Evolutionary conservation across 169 alveolate species (phyloP).

Genomic region (Eimeria necatrix): DNA sequence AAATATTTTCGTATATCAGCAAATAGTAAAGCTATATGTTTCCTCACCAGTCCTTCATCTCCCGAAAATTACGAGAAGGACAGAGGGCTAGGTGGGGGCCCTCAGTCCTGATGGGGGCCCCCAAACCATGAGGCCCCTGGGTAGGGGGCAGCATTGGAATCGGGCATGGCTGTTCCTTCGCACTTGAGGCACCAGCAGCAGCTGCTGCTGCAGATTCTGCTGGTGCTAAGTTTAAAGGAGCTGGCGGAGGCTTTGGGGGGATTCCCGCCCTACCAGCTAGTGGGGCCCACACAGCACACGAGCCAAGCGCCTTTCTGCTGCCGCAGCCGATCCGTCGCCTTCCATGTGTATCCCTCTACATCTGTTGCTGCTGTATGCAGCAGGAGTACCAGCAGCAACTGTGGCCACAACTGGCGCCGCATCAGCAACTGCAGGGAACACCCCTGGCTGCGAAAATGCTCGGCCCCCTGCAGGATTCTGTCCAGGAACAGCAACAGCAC

Average conservation of each 20-base stretch:
- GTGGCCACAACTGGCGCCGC: conserved; percentile 28
- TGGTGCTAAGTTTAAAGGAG: neutral
- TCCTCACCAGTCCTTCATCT: too few species aligned
- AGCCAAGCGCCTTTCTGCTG: neutral
- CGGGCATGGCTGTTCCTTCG: neutral
- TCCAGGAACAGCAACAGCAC: conserved; percentile 14
- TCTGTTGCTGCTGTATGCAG: neutral
- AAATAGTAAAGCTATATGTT: neutral
- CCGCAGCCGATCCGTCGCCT: neutral
- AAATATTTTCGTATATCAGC: neutral
- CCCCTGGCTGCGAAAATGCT: neutral
- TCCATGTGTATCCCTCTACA: neutral
- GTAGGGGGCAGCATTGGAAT: neutral
- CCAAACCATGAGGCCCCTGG: conserved; percentile 24
- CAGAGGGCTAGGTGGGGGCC: neutral
- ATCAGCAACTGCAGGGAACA: neutral
- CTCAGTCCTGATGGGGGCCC: conserved; percentile 62
- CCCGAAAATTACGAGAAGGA: neutral
- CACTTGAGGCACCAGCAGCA: neutral
- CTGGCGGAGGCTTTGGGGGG: too few species aligned
- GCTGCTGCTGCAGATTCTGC: conserved; percentile 11
- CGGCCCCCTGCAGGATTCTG: neutral
- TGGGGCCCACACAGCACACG: neutral
- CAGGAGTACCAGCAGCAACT: conserved; percentile 35
- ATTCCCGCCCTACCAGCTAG: too few species aligned